Evolutionary conservation across 345 rosid genomes (phyloP), one percentile per base, ranked within the genome.

Genomic region (Cardiospermum halicacabum): DNA sequence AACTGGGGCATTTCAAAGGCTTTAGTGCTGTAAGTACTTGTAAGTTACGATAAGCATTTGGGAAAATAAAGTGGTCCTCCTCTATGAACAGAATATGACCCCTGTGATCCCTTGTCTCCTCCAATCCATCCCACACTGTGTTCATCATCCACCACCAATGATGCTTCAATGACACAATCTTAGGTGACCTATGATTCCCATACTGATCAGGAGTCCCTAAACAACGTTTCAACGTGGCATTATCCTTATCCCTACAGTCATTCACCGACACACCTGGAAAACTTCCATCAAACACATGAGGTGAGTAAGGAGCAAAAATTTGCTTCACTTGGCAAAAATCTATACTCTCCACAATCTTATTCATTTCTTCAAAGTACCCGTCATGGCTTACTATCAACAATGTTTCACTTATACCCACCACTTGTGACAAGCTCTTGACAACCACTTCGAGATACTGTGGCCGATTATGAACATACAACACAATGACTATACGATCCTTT

Each of bases 61-160:
- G 96, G 56, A 83, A 86, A 27, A 94, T 83, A 72, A 94, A 91
- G 73, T 94, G 99, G 82, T 94, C 97, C 76, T 91, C 99, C 58
- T 94, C 99, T 9, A 94, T 91, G 82, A 94, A 94, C 75, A 91
- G 96, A 68, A 89, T 76, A 77, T 91, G 93, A 3, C 91, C 96
- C 0, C 54, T 25, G 31, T 82, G 93, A 26, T 61, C 77, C 60
- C 60, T 69, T 34, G 96, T 94, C 84, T 91, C 97, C 36, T 77
- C 66, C 58, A 91, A 68, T 26, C 99, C 97, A 78, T 94, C 97
- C 97, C 99, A 94, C 28, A 89, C 88, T 0, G 89, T 87, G 72
- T 94, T 94, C 97, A 94, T 94, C 99, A 94, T 91, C 99, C 97
- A 94, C 99, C 99, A 94, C 99, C 99, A 94, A 59, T 94, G 99